Percentiles rank a stretch among this genome's conserved stretches.
Evolutionary conservation across 495 filamentous ascomycete genomes (phyloP).

Genomic region (Podospora conica): DNA sequence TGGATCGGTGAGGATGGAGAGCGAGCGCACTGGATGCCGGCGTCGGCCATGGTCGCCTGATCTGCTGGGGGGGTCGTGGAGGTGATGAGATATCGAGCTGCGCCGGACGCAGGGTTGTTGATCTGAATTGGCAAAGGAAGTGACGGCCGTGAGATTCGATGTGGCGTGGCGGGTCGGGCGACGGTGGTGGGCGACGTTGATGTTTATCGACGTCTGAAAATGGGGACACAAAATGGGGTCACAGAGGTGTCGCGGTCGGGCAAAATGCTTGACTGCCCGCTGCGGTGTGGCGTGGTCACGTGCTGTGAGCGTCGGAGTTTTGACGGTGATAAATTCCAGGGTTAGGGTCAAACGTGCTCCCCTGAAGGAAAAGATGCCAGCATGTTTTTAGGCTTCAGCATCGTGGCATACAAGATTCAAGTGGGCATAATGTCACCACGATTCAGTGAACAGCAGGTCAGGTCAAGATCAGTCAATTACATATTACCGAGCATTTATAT

Average conservation of each 20-base stretch:
- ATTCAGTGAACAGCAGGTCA: background rate
- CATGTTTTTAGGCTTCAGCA: background rate
- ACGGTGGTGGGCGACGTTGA: background rate
- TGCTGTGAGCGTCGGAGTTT: background rate
- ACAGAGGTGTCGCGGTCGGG: background rate
- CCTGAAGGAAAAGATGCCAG: background rate
- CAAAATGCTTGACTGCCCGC: background rate
- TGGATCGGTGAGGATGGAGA: background rate
- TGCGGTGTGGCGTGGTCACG: slow-evolving; percentile 10
- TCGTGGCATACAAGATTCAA: background rate
- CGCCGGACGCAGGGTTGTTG: background rate
- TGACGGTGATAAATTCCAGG: background rate
- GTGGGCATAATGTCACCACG: background rate
- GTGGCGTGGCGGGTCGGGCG: slow-evolving; percentile 1
- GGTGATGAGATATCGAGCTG: background rate
- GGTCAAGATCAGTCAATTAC: background rate
- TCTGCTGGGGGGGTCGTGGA: background rate
- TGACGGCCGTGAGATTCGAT: background rate
- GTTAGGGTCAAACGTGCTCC: background rate
- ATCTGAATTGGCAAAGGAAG: background rate
- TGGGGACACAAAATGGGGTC: no score
- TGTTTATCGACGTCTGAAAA: slow-evolving; percentile 8
- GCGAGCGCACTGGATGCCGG: slow-evolving; percentile 22
- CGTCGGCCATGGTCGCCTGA: slow-evolving; percentile 21
- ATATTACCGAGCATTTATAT: background rate